Base-by-base conservation (phyloP, 2,329 filamentous ascomycete species). In the Lecanicillium sp. region DNA sequence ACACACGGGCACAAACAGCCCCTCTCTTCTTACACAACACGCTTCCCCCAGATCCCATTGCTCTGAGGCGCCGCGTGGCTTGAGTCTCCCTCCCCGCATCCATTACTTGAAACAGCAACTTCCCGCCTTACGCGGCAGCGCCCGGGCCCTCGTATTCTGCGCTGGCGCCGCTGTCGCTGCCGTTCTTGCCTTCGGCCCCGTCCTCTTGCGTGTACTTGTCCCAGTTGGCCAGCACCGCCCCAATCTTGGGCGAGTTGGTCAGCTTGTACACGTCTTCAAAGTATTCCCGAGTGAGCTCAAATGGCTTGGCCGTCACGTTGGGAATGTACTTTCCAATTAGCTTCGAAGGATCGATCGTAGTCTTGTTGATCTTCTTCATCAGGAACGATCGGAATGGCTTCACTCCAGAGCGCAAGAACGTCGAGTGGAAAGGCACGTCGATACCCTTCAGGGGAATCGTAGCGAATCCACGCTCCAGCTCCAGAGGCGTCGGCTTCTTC, bases 361-460 rank as follows among this genome's bases (percentile, higher is more conserved):
- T 96, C 79, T 94, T 95, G 76, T 97, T 88, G 70, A 98, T 97
- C 79, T 98, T 98, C 85, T 97, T 98, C 53, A 97, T 82, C 59
- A 98, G 66, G 79, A 98, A 98, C 32, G 83, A 90, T 50, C 92
- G 79, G 87, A 98, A 98, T 33, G 94, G 92, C 75, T 98, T 98
- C 64, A 98, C 92, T 54, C 92, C 94, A 29, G 88, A 95, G 40
- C 94, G 86, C 66, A 98, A 69, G 75, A 98, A 98, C 14, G 92
- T 98, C 52, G 85, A 92, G 75, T 98, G 92, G 86, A 98, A 98
- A 32, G 92, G 92, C 58, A 97, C 94, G 55, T 98, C 92, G 53
- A 98, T 98, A 47, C 94, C 94, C 57, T 84, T 87, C 48, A 98
- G 84, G 31, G 94, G 92, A 51, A 98, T 97, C 17, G 90, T 97